Percentiles rank a stretch among this genome's conserved stretches.
These are phyloP conservation scores for Apiospora pterosperma DNA, from an alignment of 2,329 filamentous ascomycete species.

Conservation along the genomic window DNA sequence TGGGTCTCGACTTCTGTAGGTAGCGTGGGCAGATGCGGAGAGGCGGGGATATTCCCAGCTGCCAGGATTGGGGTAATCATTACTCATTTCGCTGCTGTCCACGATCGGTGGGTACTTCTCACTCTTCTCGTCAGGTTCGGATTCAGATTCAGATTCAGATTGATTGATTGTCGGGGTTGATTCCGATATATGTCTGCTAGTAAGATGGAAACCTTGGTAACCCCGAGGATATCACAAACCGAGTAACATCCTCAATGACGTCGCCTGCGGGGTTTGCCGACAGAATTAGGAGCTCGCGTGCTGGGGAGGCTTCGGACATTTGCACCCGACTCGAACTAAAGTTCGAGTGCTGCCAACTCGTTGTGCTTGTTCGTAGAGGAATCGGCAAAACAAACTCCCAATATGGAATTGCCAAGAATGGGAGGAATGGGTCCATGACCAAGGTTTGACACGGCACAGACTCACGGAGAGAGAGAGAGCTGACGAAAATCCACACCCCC, in stretches of 20 bases:
- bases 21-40: neutral
- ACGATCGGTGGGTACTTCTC: no score
- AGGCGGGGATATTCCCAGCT: neutral
- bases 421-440: neutral
- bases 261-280: neutral
- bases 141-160: no score
- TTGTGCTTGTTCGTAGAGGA: no score
- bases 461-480: neutral
- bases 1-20: no score
- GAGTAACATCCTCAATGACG: neutral
- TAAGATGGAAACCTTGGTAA: no score
- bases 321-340: no score
- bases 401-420: neutral
- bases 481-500: neutral
- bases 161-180: no score
- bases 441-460: neutral
- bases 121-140: no score
- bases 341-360: no score
- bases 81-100: neutral
- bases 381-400: constrained; percentile 3
- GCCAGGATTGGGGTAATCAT: neutral
- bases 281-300: neutral
- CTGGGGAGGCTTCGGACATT: neutral
- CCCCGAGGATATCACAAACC: no score
- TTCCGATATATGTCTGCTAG: no score